These are phyloP conservation scores for Aphanomyces stellatus DNA, from an alignment of 352 stramenopile genomes.

Conservation along the genomic window DNA sequence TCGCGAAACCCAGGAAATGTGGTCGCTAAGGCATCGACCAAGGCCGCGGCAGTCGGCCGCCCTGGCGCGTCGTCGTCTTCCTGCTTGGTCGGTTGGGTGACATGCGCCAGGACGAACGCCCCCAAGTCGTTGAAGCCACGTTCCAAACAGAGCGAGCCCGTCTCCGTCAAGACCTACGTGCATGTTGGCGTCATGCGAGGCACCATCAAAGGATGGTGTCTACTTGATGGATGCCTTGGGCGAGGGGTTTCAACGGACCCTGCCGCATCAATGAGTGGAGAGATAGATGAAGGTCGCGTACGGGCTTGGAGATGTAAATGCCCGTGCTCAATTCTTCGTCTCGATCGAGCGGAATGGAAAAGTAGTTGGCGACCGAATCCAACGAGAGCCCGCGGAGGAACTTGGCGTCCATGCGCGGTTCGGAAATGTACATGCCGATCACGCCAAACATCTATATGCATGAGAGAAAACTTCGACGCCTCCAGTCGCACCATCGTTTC, in stretches of 20 bases:
- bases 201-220: not conserved
- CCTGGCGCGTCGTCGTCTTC: conserved; percentile 15
- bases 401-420: conserved; percentile 45
- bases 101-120: conserved; percentile 43
- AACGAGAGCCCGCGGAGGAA: conserved; percentile 55
- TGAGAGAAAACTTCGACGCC: not conserved
- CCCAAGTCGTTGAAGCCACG: conserved; percentile 52
- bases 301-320: conserved; percentile 76
- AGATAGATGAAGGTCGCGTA: conserved; percentile 22
- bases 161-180: conserved; percentile 52
- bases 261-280: conserved; percentile 16
- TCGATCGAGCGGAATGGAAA: conserved; percentile 56
- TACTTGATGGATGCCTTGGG: conserved; percentile 37
- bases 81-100: not conserved
- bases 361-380: conserved; percentile 61
- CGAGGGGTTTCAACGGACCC: conserved; percentile 59
- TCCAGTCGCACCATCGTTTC: conserved; percentile 58
- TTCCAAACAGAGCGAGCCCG: conserved; percentile 45
- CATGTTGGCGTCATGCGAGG: no score
- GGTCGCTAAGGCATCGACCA: conserved; percentile 43
- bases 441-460: conserved; percentile 60
- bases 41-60: conserved; percentile 39
- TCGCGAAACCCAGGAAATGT: conserved; percentile 71
- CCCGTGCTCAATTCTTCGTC: conserved; percentile 63
- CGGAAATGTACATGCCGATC: conserved; percentile 80